Evolutionary conservation across 805 yeast species (phyloP).

Genomic region (Nakazawaea populi): DNA sequence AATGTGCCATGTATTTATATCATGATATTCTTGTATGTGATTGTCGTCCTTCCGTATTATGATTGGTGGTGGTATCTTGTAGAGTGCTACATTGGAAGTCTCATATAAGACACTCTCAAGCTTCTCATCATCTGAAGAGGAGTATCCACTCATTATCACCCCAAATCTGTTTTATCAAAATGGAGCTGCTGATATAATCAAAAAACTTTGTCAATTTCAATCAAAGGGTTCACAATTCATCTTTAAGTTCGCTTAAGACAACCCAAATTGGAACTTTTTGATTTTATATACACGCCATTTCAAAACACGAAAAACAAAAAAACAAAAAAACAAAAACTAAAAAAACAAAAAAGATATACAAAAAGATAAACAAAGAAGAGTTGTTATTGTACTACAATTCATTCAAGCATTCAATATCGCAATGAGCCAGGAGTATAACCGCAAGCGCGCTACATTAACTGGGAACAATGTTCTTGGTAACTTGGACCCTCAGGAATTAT

Average conservation of each 20-base stretch:
- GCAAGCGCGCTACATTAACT: not conserved
- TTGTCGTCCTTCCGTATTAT: not conserved
- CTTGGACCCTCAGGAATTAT: conserved; percentile 6
- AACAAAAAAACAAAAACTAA: not conserved
- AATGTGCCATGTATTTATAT: conserved; percentile 6
- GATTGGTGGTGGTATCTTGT: conserved; percentile 6
- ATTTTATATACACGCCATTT: not conserved
- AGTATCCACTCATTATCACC: not conserved
- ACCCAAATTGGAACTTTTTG: not conserved
- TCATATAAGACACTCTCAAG: conserved; percentile 8
- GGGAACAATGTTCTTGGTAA: conserved; percentile 1
- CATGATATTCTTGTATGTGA: conserved; percentile 8
- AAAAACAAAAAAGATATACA: not conserved
- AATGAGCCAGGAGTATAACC: conserved; percentile 4
- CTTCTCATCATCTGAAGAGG: conserved; percentile 5
- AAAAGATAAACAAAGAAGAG: not conserved
- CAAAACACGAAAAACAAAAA: not conserved
- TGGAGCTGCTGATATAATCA: no score
- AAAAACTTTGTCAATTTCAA: no score
- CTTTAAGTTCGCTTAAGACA: not conserved
- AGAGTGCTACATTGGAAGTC: conserved; percentile 7
- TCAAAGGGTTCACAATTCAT: no score
- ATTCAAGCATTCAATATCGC: not conserved
- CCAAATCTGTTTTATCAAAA: no score
- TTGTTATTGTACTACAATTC: no score